Evolutionary conservation across 2,329 filamentous ascomycete genomes (phyloP).

Genomic region (Thielaviopsis musarum): DNA sequence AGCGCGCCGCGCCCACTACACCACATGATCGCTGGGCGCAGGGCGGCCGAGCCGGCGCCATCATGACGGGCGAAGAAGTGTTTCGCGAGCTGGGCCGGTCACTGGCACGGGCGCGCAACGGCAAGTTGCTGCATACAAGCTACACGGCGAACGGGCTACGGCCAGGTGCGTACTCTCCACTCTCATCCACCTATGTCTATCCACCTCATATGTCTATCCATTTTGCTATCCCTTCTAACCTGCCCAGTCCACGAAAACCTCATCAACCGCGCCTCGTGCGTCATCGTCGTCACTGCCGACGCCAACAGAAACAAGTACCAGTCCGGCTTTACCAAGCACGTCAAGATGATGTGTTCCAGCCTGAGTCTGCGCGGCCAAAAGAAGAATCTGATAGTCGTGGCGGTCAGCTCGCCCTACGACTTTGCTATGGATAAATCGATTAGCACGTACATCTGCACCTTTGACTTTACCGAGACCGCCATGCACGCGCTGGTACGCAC

Average conservation of each 20-base stretch:
- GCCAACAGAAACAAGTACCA: constrained; percentile 90
- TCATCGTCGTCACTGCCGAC: constrained; percentile 84
- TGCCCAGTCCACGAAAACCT: constrained; percentile 69
- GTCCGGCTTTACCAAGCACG: constrained; percentile 86
- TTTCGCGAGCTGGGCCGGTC: constrained; percentile 80
- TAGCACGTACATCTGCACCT: constrained; percentile 85
- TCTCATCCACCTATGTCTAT: no score
- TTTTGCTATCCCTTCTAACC: no score
- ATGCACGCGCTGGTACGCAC: constrained; percentile 71
- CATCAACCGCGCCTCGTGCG: constrained; percentile 72
- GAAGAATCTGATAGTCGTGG: constrained; percentile 79
- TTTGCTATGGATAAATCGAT: constrained; percentile 87
- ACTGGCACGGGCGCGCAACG: constrained; percentile 69
- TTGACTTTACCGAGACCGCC: constrained; percentile 88
- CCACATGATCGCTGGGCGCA: constrained; percentile 9
- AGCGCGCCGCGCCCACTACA: neutral
- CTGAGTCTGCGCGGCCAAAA: constrained; percentile 60
- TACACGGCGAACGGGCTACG: constrained; percentile 88
- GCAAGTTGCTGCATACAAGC: constrained; percentile 80
- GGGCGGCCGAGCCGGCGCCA: constrained; percentile 27
- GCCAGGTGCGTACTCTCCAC: constrained; percentile 45
- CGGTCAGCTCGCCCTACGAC: constrained; percentile 90
- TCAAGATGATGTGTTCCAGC: constrained; percentile 88
- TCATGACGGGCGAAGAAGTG: constrained; percentile 86
- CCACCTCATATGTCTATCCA: no score